phyloP scores from a whole-genome alignment of 2,329 filamentous ascomycete genomes.

The Emergomyces pasteurianus region DNA sequence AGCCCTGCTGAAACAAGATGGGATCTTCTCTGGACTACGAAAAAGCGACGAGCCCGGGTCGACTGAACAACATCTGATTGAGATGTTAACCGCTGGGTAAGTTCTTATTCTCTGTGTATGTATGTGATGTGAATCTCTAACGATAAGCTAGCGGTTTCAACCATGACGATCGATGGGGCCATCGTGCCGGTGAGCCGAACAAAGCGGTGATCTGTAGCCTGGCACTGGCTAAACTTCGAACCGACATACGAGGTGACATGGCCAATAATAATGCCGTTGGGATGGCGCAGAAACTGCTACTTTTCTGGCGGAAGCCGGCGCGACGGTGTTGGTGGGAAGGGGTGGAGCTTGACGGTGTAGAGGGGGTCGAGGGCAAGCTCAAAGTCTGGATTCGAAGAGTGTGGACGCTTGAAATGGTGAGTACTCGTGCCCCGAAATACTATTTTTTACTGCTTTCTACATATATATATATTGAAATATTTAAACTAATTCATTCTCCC shows the following conservation, averaged over 20 bases:
- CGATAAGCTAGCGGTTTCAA: constrained; percentile 71
- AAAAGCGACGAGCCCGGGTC: constrained; percentile 93
- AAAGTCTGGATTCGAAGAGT: constrained; percentile 98
- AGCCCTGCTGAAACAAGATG: constrained; percentile 76
- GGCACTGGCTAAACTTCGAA: constrained; percentile 81
- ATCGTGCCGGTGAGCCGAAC: constrained; percentile 92
- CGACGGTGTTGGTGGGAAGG: constrained; percentile 98
- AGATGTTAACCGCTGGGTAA: constrained; percentile 97
- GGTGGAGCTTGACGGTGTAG: constrained; percentile 77
- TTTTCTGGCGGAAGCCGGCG: constrained; percentile 97
- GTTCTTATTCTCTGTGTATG: constrained; percentile 21
- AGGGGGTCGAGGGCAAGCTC: constrained; percentile 78
- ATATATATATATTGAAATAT: not conserved
- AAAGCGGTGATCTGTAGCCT: constrained; percentile 98
- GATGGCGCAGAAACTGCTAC: constrained; percentile 94
- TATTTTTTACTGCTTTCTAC: too few relatives aligned
- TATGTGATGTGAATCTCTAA: not conserved
- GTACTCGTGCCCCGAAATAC: constrained; percentile 12
- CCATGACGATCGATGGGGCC: constrained; percentile 88
- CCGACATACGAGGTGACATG: constrained; percentile 70
- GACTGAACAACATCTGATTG: constrained; percentile 94
- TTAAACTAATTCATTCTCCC: constrained; percentile 11
- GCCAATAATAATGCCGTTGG: constrained; percentile 69
- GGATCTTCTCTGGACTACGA: constrained; percentile 90
- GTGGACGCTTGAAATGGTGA: constrained; percentile 92